Conservation (phyloP, 352 stramenopile genomes). For the Pseudoperonospora humuli region DNA sequence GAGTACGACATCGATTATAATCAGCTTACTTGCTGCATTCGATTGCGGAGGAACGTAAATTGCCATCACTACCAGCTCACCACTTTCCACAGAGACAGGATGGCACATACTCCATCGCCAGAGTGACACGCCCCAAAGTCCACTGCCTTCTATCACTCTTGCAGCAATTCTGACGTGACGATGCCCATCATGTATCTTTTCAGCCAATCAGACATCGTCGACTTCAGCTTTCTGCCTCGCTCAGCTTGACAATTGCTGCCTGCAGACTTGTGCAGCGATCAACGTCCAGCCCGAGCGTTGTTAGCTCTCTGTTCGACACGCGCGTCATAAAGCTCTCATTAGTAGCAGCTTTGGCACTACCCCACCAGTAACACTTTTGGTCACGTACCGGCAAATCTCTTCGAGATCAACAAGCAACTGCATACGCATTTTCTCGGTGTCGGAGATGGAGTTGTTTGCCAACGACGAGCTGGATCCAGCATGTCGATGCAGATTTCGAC, state of each 20-base stretch:
- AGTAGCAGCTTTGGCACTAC: too few species aligned
- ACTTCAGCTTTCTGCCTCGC: neutral
- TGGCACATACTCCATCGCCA: conserved; percentile 50
- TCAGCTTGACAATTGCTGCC: conserved; percentile 18
- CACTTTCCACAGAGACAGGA: conserved; percentile 61
- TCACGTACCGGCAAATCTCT: conserved; percentile 53
- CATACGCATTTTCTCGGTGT: conserved; percentile 83
- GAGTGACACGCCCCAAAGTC: conserved; percentile 18
- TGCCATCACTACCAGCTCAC: conserved; percentile 34
- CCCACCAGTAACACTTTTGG: neutral
- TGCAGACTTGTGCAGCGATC: conserved; percentile 25
- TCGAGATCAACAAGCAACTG: conserved; percentile 73
- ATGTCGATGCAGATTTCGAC: conserved; percentile 71
- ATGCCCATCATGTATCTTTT: conserved; percentile 24
- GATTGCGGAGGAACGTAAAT: too few species aligned
- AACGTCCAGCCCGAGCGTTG: conserved; percentile 37
- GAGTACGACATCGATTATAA: too few species aligned
- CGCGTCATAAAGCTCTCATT: conserved; percentile 1
- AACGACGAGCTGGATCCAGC: conserved; percentile 15
- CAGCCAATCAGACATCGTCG: conserved; percentile 23
- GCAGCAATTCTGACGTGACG: neutral
- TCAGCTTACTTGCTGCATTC: too few species aligned
- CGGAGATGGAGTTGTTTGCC: conserved; percentile 34
- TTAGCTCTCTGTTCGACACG: conserved; percentile 35
- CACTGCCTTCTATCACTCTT: neutral